Evolutionary conservation across 2,329 filamentous ascomycete species (phyloP).

Genomic region (Laburnicola sp.): DNA sequence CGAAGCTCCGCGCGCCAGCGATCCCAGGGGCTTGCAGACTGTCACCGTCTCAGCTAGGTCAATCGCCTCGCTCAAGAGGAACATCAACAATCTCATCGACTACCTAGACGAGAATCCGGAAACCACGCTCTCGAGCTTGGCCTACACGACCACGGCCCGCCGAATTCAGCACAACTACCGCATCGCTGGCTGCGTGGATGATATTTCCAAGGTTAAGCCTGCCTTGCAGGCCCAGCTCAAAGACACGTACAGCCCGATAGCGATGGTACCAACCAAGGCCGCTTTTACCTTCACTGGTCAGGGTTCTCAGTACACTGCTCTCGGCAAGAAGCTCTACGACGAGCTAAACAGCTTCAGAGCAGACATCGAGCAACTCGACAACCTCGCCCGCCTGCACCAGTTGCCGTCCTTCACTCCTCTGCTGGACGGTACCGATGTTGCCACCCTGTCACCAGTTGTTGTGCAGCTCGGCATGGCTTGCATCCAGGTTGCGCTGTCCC

Average conservation of each 20-base stretch:
- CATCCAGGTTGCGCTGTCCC: constrained; percentile 56
- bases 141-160: constrained; percentile 57
- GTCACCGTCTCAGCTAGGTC: constrained; percentile 56
- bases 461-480: constrained; percentile 58
- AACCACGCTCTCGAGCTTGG: constrained; percentile 53
- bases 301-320: constrained; percentile 56
- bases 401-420: constrained; percentile 56
- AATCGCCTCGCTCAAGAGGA: constrained; percentile 56
- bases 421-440: constrained; percentile 53
- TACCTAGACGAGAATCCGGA: constrained; percentile 52
- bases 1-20: constrained; percentile 46
- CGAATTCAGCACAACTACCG: constrained; percentile 59
- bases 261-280: constrained; percentile 56
- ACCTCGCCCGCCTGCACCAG: constrained; percentile 50
- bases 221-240: constrained; percentile 53
- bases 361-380: constrained; percentile 55
- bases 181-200: constrained; percentile 51
- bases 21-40: constrained; percentile 52
- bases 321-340: constrained; percentile 55
- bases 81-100: constrained; percentile 52
- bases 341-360: constrained; percentile 53
- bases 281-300: constrained; percentile 59
- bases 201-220: constrained; percentile 52
- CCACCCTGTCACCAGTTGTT: constrained; percentile 55
- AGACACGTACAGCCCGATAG: constrained; percentile 56